These are phyloP conservation scores for Xerophyta viscosa DNA, from an alignment of 106 monocot genomes.

Conservation along the genomic window DNA sequence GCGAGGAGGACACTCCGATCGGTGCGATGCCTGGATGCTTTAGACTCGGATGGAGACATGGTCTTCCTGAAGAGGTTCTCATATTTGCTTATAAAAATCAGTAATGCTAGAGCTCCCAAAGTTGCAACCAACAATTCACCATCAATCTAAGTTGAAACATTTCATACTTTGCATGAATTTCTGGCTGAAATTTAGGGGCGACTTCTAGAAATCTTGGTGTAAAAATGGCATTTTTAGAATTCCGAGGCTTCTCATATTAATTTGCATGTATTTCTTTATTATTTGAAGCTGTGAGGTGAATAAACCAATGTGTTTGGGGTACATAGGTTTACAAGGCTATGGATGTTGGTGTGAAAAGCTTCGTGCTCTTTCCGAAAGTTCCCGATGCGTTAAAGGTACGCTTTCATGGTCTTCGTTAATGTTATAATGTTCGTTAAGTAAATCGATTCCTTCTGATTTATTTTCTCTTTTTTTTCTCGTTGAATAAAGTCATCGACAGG, in stretches of 20 bases:
- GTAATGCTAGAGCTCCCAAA: too few relatives aligned
- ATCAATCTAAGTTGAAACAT: too few relatives aligned
- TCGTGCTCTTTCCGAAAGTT: constrained; percentile 96
- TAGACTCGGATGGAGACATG: constrained; percentile 95
- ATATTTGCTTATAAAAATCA: neutral
- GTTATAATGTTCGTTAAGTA: neutral
- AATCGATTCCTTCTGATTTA: neutral
- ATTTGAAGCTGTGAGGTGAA: too few relatives aligned
- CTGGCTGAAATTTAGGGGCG: too few relatives aligned
- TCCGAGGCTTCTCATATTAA: too few relatives aligned
- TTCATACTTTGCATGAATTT: too few relatives aligned
- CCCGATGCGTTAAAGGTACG: constrained; percentile 95
- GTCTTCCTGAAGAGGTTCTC: constrained; percentile 86
- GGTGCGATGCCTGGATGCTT: constrained; percentile 99
- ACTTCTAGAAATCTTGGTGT: too few relatives aligned
- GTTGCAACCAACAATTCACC: too few relatives aligned
- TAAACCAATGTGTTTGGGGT: too few relatives aligned
- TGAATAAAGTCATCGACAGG: constrained; percentile 64
- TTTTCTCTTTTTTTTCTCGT: neutral
- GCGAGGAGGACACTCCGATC: constrained; percentile 86
- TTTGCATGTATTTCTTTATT: too few relatives aligned
- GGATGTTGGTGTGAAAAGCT: constrained; percentile 93
- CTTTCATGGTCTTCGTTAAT: neutral
- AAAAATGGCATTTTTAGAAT: too few relatives aligned
- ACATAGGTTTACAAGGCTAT: constrained; percentile 89